Percentiles rank a stretch among this genome's conserved stretches.
These are phyloP conservation scores for Camellia sinensis DNA, from an alignment of 148 eudicot genomes.

Conservation along the genomic window DNA sequence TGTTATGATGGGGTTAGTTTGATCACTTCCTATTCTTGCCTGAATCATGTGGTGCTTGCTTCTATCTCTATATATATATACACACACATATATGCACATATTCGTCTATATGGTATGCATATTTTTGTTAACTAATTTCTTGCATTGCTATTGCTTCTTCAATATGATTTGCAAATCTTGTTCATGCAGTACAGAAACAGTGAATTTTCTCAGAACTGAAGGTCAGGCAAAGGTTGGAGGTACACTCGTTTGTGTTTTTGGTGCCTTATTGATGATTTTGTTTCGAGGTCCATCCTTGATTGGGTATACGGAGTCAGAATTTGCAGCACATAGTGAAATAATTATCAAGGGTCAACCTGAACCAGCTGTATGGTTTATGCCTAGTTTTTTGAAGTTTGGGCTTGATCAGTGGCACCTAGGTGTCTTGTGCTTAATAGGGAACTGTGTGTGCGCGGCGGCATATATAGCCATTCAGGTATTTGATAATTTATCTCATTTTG, in stretches of 20 bases:
- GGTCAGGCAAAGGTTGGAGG: conserved; percentile 89
- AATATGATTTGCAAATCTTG: conserved; percentile 27
- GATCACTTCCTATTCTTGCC: conserved; percentile 10
- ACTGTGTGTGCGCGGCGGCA: conserved; percentile 93
- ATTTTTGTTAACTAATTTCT: background rate
- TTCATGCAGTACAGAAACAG: conserved; percentile 92
- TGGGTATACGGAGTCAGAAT: conserved; percentile 52
- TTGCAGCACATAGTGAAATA: conserved; percentile 42
- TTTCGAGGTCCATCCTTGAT: conserved; percentile 76
- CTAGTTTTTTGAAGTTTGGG: conserved; percentile 52
- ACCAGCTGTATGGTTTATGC: conserved; percentile 70
- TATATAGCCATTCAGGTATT: conserved; percentile 89
- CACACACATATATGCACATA: background rate
- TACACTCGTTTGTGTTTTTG: conserved; percentile 76
- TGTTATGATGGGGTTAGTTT: conserved; percentile 78
- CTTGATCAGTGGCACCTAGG: conserved; percentile 82
- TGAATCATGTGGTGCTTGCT: background rate
- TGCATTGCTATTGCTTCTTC: conserved; percentile 5
- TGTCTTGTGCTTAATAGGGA: conserved; percentile 82
- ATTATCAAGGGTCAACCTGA: conserved; percentile 76
- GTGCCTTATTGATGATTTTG: conserved; percentile 84
- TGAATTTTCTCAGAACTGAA: conserved; percentile 65
- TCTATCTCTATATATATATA: background rate
- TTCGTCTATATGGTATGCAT: background rate
- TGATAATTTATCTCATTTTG: background rate